Conservation (phyloP, 768 basidiomycete genomes). For the Termitomyces sp. region DNA sequence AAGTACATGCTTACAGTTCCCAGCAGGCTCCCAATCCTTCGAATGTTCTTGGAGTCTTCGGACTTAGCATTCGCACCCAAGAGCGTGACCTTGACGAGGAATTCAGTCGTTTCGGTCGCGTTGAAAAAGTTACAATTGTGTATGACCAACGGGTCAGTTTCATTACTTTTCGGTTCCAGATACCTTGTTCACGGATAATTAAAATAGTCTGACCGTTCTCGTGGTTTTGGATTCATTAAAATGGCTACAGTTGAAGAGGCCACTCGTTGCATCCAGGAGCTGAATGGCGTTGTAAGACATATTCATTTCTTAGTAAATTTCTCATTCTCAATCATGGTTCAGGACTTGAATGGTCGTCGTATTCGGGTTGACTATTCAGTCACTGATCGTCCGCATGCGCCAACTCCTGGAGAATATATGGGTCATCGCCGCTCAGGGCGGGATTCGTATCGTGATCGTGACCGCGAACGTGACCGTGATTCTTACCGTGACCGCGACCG, state of each 20-base stretch:
- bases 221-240: conserved; percentile 97
- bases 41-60: conserved; percentile 94
- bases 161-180: not conserved
- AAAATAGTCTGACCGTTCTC: conserved; percentile 84
- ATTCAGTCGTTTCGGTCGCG: conserved; percentile 82
- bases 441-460: conserved; percentile 32
- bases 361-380: conserved; percentile 98
- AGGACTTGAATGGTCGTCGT: conserved; percentile 93
- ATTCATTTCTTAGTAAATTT: not conserved
- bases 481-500: conserved; percentile 54
- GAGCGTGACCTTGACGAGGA: conserved; percentile 95
- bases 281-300: conserved; percentile 83
- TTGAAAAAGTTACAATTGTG: conserved; percentile 95
- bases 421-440: conserved; percentile 69
- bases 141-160: conserved; percentile 90
- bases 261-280: conserved; percentile 77
- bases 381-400: conserved; percentile 89
- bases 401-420: conserved; percentile 98
- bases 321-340: not conserved
- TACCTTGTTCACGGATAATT: conserved; percentile 11
- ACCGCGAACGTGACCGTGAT: conserved; percentile 34
- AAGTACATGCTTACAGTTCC: conserved; percentile 30
- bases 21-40: conserved; percentile 85
- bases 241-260: conserved; percentile 92
- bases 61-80: conserved; percentile 91